Evolutionary conservation across 768 basidiomycete genomes (phyloP), one percentile per base, ranked within the genome.

Genomic region (Atractiella rhizophila): DNA sequence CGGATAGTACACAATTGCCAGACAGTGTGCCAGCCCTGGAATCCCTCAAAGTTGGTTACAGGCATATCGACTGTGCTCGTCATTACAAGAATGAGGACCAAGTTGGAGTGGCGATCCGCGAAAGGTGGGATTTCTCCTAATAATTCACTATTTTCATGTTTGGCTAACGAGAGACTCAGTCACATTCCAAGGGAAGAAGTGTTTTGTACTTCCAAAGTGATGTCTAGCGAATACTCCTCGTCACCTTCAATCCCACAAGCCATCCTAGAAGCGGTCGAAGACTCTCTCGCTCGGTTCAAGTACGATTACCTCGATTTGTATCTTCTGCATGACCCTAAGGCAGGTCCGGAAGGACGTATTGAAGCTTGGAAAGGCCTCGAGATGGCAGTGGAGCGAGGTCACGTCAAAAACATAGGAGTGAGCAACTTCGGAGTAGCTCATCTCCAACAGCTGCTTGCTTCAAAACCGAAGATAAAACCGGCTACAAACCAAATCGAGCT

Each of bases 401-500:
- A 27, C 18, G 30, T 42, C 9, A 4, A 28, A 24, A 23, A 21
- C 26, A 37, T 42, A n/a, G 41, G 41, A 5, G 41, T 42, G 21
- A 35, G 34, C 5, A 42, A 42, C 29, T 42, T 32, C 34, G 27
- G 26, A 15, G 41, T 35, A 6, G 15, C 18, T 16, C 41, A 42
- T 42, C 28, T 42, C 15, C 26, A 42, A 37, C 8, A 42, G 23
- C 41, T 42, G 19, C 7, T 40, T 11, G 19, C 26, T n/a, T 32
- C 35, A 20, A 28, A 16, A 4, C 18, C 20, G 20, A 20, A 23
- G 7, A 11, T 42, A 41, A n/a, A n/a, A n/a, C 41, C 41, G 12
- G 41, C 34, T 25, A 36, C 37, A 18, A 42, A 42, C 26, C 41
- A 42, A 36, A 35, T 42, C 33, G 41, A 42, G 29, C 6, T 42